These are phyloP conservation scores for Pharus latifolius DNA, from an alignment of 176 grass and related monocot species.

Conservation along the genomic window DNA sequence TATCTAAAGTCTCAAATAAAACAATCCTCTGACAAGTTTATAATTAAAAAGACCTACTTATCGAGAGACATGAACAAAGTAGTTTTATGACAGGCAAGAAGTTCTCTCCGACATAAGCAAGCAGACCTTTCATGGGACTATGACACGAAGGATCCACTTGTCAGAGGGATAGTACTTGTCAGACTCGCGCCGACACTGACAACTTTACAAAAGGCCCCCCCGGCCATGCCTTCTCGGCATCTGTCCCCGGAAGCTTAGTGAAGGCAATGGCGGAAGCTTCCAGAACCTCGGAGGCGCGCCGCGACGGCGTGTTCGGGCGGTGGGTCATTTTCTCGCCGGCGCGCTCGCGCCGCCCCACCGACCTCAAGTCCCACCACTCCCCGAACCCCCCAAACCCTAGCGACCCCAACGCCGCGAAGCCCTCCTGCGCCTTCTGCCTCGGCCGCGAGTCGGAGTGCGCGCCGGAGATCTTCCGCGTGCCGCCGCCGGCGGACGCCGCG, in stretches of 20 bases:
- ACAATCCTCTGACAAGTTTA: too few relatives aligned
- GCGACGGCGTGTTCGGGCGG: slow-evolving; percentile 62
- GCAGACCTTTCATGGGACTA: too few relatives aligned
- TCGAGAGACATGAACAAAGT: too few relatives aligned
- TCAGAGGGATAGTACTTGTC: too few relatives aligned
- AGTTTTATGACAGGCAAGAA: too few relatives aligned
- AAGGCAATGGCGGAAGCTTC: slow-evolving; percentile 15
- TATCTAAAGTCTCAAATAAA: too few relatives aligned
- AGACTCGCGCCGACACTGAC: too few relatives aligned
- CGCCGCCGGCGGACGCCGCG: not conserved
- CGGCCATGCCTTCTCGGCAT: too few relatives aligned
- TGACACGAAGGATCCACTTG: too few relatives aligned
- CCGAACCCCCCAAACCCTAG: slow-evolving; percentile 16
- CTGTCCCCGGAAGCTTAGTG: not conserved
- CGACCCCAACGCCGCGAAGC: not conserved
- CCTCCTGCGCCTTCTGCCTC: slow-evolving; percentile 81
- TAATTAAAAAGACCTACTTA: too few relatives aligned
- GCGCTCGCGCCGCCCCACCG: slow-evolving; percentile 76
- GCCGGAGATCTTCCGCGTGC: slow-evolving; percentile 85
- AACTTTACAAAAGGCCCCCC: not conserved
- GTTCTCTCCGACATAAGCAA: too few relatives aligned
- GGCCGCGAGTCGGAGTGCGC: slow-evolving; percentile 86
- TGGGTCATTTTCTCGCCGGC: slow-evolving; percentile 82
- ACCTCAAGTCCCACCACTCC: slow-evolving; percentile 65
- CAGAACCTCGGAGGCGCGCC: slow-evolving; percentile 55